phyloP scores from a whole-genome alignment of 768 basidiomycete species.

The Pholiota microspora region DNA sequence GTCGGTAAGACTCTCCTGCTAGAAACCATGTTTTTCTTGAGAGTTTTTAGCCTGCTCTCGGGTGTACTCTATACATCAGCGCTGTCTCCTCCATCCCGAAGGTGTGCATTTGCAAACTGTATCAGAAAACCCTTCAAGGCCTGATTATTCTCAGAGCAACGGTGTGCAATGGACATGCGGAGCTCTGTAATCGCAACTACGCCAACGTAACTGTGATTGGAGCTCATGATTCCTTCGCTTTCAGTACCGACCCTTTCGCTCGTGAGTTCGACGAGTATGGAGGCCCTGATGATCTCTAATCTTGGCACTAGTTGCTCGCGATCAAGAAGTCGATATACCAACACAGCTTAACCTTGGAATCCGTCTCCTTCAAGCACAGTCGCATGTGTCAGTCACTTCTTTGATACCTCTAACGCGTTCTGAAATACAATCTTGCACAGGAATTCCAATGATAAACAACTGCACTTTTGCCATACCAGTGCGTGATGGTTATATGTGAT shows the following conservation, averaged over 20 bases:
- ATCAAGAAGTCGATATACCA: constrained; percentile 50
- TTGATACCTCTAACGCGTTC: not conserved
- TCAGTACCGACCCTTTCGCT: constrained; percentile 42
- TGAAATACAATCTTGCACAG: not conserved
- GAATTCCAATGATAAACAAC: constrained; percentile 34
- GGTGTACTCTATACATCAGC: not conserved
- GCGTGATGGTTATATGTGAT: constrained; percentile 16
- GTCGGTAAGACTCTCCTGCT: not conserved
- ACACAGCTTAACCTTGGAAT: constrained; percentile 49
- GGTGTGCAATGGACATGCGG: constrained; percentile 65
- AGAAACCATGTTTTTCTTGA: not conserved
- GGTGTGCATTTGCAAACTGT: not conserved
- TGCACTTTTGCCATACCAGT: constrained; percentile 73
- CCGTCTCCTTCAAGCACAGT: constrained; percentile 60
- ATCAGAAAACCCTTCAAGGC: not conserved
- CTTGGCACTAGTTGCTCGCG: constrained; percentile 37
- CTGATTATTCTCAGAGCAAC: constrained; percentile 29
- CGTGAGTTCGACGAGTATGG: constrained; percentile 28
- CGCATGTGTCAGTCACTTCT: constrained; percentile 35
- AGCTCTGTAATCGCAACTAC: constrained; percentile 58
- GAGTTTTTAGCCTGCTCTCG: not conserved
- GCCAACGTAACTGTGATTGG: constrained; percentile 48
- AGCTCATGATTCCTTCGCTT: constrained; percentile 58
- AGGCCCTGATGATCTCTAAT: not conserved
- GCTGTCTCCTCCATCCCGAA: not conserved